Conservation (phyloP, 2,329 filamentous ascomycete species). For the Plectosphaerella plurivora region DNA sequence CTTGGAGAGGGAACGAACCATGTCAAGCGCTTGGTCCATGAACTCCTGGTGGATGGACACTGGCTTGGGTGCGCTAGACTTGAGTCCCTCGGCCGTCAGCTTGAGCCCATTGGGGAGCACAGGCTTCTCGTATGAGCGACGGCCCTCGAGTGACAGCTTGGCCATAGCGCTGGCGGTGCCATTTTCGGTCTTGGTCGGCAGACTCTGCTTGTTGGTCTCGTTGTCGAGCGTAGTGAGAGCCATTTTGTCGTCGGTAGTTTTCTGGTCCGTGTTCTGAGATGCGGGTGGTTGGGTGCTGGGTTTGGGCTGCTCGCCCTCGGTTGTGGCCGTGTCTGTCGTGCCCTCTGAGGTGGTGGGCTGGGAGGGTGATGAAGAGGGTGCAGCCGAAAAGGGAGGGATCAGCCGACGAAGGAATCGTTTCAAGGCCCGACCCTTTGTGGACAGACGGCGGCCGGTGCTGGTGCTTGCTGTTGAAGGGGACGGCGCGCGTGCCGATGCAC, state of each 20-base stretch:
- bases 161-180: slow-evolving; percentile 11
- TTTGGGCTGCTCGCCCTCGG: neutral
- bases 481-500: neutral
- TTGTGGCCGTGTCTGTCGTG: slow-evolving; percentile 2
- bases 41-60: slow-evolving; percentile 51
- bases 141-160: slow-evolving; percentile 13
- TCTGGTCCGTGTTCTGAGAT: neutral
- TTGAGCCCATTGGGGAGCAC: neutral
- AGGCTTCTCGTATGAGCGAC: neutral
- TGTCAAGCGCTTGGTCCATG: slow-evolving; percentile 81
- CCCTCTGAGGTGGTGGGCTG: neutral
- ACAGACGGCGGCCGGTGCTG: slow-evolving; percentile 6
- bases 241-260: slow-evolving; percentile 12
- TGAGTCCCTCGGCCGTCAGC: neutral
- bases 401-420: slow-evolving; percentile 11
- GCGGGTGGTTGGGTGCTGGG: neutral
- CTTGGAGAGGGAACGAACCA: slow-evolving; percentile 53
- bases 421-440: slow-evolving; percentile 9
- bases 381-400: slow-evolving; percentile 5
- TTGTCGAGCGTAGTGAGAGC: slow-evolving; percentile 1
- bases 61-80: slow-evolving; percentile 19
- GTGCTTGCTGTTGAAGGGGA: slow-evolving; percentile 1
- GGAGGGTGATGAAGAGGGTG: neutral
- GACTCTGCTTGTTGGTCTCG: slow-evolving; percentile 24
- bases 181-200: slow-evolving; percentile 9